phyloP scores from a whole-genome alignment of 2,329 filamentous ascomycete genomes.

The Bisporella sp. region DNA sequence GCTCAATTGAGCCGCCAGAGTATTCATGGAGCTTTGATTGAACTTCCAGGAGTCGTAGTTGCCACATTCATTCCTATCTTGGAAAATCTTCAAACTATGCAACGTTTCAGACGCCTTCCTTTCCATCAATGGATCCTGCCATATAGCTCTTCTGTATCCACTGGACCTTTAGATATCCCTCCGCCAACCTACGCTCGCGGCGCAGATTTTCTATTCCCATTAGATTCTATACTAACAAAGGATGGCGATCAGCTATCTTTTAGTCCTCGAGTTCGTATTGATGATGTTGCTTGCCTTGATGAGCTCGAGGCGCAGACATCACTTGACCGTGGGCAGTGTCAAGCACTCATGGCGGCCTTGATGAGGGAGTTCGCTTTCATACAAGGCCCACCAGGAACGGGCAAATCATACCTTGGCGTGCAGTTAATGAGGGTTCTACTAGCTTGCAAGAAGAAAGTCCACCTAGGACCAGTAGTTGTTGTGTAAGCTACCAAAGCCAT shows the following conservation, averaged over 20 bases:
- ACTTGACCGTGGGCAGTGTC: conserved; percentile 16
- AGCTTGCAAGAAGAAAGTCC: conserved; percentile 22
- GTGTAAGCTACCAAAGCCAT: conserved; percentile 34
- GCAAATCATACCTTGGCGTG: conserved; percentile 24
- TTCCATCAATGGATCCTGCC: conserved; percentile 17
- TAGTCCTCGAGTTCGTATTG: neutral
- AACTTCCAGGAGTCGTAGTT: conserved; percentile 25
- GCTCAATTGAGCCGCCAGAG: conserved; percentile 9
- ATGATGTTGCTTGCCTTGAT: conserved; percentile 12
- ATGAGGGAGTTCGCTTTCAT: conserved; percentile 40
- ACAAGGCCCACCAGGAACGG: conserved; percentile 21
- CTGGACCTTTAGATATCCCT: conserved; percentile 8
- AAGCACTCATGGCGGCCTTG: conserved; percentile 32
- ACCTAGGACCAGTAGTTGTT: conserved; percentile 28
- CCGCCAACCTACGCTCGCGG: conserved; percentile 15
- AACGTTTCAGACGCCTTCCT: conserved; percentile 11
- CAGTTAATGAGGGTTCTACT: conserved; percentile 22
- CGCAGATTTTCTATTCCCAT: conserved; percentile 6
- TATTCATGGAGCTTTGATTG: conserved; percentile 17
- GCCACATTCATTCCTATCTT: conserved; percentile 25
- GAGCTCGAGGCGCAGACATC: conserved; percentile 10
- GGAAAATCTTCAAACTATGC: conserved; percentile 23
- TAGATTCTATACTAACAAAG: neutral
- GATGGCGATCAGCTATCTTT: neutral
- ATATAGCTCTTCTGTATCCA: neutral